Evolutionary conservation across 2,329 filamentous ascomycete genomes (phyloP), one percentile per base, ranked within the genome.

Genomic region (Fusarium guadeloupense): DNA sequence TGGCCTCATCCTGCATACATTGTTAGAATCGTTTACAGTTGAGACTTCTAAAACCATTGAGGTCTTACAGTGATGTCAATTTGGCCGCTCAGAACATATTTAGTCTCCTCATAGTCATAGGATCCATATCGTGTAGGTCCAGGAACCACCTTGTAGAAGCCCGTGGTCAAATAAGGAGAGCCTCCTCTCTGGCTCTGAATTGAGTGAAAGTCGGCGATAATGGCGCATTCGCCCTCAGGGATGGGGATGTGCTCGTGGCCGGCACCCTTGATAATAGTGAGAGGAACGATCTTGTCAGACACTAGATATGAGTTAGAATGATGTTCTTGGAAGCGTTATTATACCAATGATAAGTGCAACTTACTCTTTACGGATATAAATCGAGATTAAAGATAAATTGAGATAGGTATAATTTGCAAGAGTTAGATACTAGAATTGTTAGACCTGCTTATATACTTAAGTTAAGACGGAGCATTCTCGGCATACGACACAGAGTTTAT

Each of bases 271-370:
- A 62, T 62, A 3, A 62, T 59, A 4, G 59, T 62, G 6, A 62
- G 58, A 62, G 59, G 59, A 42, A 62, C 59, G 14, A 63, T 59
- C 34, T 59, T 62, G 34, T 49, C 47, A 12, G 59, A 62, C 59
- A 62, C 59, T 62, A 9, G 5, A 2, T 5, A 40, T 19, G 14
- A 31, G 35, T 48, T 31, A 48, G 45, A 30, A 40, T n/a, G 19
- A 26, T 26, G 13, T 13, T 10, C 7, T 26, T 26, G 12, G 45
- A 25, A 14, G 4, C 13, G 10, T 5, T 13, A n/a, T 39, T 33
- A 8, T 19, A 40, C 26, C 19, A 23, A 7, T 31, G 7, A 40
- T 31, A 14, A 33, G 41, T 8, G 6, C 23, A 21, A 25, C 33
- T 48, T 33, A 48, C 45, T 48, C 19, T 48, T 40, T 25, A 23